Evolutionary conservation across 2,329 filamentous ascomycete species (phyloP), one percentile per base, ranked within the genome.

Genomic region (Monosporascus sp.): DNA sequence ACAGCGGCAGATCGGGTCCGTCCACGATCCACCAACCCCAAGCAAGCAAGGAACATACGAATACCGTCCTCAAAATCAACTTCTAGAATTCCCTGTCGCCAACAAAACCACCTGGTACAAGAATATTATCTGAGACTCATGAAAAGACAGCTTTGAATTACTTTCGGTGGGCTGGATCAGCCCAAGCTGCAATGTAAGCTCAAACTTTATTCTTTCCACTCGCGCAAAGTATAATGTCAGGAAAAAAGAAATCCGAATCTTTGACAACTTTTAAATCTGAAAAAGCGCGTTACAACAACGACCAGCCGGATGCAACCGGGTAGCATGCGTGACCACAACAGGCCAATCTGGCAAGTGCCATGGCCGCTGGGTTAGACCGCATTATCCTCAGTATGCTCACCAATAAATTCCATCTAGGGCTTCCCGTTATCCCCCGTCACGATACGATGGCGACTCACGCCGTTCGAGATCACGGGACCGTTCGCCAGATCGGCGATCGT

Each of bases 401-500:
- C 55, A 43, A n/a, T 46, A 53, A 22, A n/a, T 50, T 58, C 57
- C 48, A 54, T 60, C 53, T 60, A 80, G 77, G 79, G 68, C 71
- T 62, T 79, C 74, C 57, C 76, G 80, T 73, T 81, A 83, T 66
- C 70, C 70, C 62, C 75, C 76, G 66, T 78, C 81, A 60, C 79
- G 83, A 64, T 85, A 85, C 71, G 83, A 85, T 65, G 76, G 78
- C 67, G 80, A 83, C 65, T 63, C 65, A n/a, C 81, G 78, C 66
- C 82, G 77, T 70, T 87, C 83, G 58, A 79, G 83, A 66, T 87
- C 80, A 62, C 78, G 86, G 65, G 86, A 90, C 64, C 80, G 88
- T 60, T 90, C 86, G 25, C 85, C 86, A 48, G 83, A 83, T 56
- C 74, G 80, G 52, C 71, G 68, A 22, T 75, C 77, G 8, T 76